Conservation (phyloP, 164 flowering plant species). For the Umbellularia californica region DNA sequence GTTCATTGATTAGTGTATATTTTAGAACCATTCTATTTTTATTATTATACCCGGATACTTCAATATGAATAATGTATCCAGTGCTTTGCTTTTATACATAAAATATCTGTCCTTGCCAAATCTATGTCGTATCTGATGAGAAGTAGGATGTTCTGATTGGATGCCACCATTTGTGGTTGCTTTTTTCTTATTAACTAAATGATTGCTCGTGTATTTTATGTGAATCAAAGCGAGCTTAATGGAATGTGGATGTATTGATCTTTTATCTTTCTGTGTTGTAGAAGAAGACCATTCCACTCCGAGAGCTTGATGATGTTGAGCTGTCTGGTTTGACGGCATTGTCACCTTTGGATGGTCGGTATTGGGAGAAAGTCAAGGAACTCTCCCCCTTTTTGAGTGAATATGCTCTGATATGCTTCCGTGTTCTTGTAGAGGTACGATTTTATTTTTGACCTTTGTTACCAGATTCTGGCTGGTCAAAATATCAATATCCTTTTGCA, state of each 20-base stretch:
- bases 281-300: conserved; percentile 27
- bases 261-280: conserved; percentile 12
- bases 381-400: conserved; percentile 78
- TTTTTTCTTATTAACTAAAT: neutral
- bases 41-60: no score
- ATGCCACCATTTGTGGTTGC: neutral
- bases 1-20: no score
- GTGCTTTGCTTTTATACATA: no score
- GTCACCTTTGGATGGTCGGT: conserved; percentile 92
- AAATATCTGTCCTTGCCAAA: no score
- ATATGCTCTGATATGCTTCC: conserved; percentile 69
- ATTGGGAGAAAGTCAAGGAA: conserved; percentile 81
- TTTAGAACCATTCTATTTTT: no score
- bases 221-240: neutral
- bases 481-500: neutral
- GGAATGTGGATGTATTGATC: neutral
- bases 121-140: no score
- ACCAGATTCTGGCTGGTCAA: no score
- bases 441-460: neutral
- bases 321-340: conserved; percentile 66
- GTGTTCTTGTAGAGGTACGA: conserved; percentile 83
- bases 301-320: conserved; percentile 34
- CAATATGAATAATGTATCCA: no score
- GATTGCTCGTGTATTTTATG: neutral
- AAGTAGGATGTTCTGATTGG: no score